Percentiles rank a stretch among this genome's conserved stretches.
These are phyloP conservation scores for Pyricularia grisea DNA, from an alignment of 2,329 filamentous ascomycete species.

Conservation along the genomic window DNA sequence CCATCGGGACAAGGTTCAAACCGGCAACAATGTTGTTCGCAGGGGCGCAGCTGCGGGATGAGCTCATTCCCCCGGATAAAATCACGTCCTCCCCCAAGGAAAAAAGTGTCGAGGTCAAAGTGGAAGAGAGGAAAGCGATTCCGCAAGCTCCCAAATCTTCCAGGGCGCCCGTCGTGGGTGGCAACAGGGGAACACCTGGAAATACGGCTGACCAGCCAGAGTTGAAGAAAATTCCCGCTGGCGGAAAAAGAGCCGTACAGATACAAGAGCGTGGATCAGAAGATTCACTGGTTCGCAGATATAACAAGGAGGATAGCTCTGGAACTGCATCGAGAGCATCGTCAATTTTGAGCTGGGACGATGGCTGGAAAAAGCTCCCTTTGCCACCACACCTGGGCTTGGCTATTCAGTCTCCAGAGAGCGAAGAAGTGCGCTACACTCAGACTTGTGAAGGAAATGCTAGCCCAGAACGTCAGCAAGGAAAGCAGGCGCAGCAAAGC, in stretches of 20 bases:
- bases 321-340: background rate
- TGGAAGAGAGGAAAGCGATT: background rate
- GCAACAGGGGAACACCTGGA: background rate
- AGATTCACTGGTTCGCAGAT: background rate
- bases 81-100: background rate
- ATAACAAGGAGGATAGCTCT: background rate
- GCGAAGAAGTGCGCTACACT: background rate
- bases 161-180: background rate
- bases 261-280: background rate
- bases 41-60: background rate
- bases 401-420: background rate
- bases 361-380: background rate
- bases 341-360: background rate
- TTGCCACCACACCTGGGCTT: background rate
- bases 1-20: background rate
- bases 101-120: background rate
- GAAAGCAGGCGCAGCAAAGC: background rate
- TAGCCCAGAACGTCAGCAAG: background rate
- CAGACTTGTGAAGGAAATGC: background rate
- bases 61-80: background rate
- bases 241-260: background rate
- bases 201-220: background rate
- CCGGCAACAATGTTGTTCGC: background rate
- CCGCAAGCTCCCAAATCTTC: background rate
- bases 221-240: background rate